phyloP scores from a whole-genome alignment of 2,329 filamentous ascomycete genomes.

The Pseudocercospora eumusae region DNA sequence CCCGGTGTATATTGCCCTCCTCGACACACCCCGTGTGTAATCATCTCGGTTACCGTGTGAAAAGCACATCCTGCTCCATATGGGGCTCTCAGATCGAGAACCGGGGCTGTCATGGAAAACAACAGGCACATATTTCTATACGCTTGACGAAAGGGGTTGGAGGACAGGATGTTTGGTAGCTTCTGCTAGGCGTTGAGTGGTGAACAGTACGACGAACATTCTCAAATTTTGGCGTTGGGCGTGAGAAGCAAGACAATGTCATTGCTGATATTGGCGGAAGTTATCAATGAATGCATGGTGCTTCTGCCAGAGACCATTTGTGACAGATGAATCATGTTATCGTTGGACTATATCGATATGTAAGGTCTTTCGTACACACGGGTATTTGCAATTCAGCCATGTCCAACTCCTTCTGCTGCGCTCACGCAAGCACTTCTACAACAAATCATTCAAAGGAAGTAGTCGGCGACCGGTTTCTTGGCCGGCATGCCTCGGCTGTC shows the following conservation, averaged over 20 bases:
- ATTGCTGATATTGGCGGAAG: background rate
- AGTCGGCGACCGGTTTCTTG: slow-evolving; percentile 96
- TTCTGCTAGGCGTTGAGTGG: no score
- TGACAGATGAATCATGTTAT: background rate
- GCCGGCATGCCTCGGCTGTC: slow-evolving; percentile 96
- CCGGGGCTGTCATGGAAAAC: no score
- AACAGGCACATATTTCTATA: no score
- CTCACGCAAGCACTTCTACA: background rate
- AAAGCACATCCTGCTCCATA: no score
- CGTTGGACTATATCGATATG: background rate
- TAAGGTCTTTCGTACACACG: slow-evolving; percentile 17
- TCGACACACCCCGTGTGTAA: no score
- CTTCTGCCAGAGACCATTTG: background rate
- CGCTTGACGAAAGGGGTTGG: no score
- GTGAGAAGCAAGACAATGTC: background rate
- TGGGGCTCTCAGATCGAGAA: no score
- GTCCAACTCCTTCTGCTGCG: slow-evolving; percentile 10
- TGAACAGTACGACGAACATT: no score
- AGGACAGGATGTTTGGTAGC: no score
- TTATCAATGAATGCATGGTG: background rate
- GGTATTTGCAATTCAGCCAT: slow-evolving; percentile 24
- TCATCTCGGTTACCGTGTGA: no score
- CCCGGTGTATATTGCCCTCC: no score
- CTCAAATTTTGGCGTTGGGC: background rate
- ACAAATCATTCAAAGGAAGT: slow-evolving; percentile 65